Percentiles rank a stretch among this genome's conserved stretches.
Conservation (phyloP, 257 asterid species). For the Solanum clarkiae region DNA sequence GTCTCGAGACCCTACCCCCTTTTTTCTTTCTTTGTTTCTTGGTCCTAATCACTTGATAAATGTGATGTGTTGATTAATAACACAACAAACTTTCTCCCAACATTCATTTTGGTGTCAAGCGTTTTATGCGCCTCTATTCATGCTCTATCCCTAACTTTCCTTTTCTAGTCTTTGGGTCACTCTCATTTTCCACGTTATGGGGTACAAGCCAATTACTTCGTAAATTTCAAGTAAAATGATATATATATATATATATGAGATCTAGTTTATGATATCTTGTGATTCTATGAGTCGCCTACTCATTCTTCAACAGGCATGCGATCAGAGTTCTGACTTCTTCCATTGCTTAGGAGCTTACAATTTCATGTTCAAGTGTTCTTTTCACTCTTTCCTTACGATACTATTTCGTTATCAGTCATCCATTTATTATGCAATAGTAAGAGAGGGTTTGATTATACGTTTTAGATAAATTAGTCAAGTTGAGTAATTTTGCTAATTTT, state of each 20-base stretch:
- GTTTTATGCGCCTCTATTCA: neutral
- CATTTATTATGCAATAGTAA: too few relatives aligned
- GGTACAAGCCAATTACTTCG: neutral
- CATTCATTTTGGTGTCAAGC: neutral
- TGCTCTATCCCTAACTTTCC: neutral
- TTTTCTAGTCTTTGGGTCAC: neutral
- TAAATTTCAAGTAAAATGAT: neutral
- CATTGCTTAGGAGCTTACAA: too few relatives aligned
- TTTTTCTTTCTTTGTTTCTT: neutral
- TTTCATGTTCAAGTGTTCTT: too few relatives aligned
- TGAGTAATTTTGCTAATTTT: too few relatives aligned
- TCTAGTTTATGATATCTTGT: neutral
- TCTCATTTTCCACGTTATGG: neutral
- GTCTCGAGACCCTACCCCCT: neutral
- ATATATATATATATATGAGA: neutral
- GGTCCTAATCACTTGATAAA: neutral
- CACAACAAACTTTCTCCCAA: neutral
- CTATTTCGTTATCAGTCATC: too few relatives aligned
- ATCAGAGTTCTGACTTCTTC: too few relatives aligned
- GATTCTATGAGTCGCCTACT: too few relatives aligned
- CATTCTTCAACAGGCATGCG: too few relatives aligned
- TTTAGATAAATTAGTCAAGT: too few relatives aligned
- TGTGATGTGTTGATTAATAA: neutral
- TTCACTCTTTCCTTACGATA: too few relatives aligned
- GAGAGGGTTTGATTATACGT: too few relatives aligned